Conservation (phyloP, 2,329 filamentous ascomycete genomes). For the Alternaria triticimaculans region DNA sequence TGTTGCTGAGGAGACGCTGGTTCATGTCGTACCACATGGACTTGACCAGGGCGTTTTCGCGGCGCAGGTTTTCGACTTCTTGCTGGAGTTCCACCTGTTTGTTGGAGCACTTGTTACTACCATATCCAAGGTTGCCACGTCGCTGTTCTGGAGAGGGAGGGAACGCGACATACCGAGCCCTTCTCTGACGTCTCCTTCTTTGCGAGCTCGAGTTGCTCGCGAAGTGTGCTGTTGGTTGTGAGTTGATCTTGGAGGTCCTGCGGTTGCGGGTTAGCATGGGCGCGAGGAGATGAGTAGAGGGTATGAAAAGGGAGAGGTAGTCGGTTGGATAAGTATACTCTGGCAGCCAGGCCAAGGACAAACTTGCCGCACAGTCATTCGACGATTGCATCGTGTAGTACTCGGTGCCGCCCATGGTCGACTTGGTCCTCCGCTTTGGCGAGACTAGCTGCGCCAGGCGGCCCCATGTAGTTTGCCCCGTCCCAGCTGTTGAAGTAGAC, state of each 20-base stretch:
- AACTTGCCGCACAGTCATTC: conserved; percentile 39
- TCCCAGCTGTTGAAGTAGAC: conserved; percentile 29
- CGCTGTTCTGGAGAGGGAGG: not conserved
- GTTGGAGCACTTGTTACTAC: not conserved
- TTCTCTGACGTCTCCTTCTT: conserved; percentile 45
- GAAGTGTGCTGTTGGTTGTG: conserved; percentile 29
- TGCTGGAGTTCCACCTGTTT: conserved; percentile 42
- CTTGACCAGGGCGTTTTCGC: conserved; percentile 78
- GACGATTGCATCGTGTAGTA: conserved; percentile 18
- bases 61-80: conserved; percentile 72
- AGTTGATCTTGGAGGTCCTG: conserved; percentile 45
- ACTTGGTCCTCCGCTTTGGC: conserved; percentile 24
- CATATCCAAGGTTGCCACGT: conserved; percentile 2
- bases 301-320: not conserved
- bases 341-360: conserved; percentile 35
- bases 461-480: conserved; percentile 34
- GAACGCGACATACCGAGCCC: conserved; percentile 41
- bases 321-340: conserved; percentile 33
- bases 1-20: conserved; percentile 80
- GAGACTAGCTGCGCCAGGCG: conserved; percentile 31
- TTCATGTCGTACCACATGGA: conserved; percentile 89
- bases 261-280: conserved; percentile 17
- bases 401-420: conserved; percentile 24
- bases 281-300: not conserved
- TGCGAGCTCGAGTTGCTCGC: conserved; percentile 41